phyloP scores from a whole-genome alignment of 768 basidiomycete species.

The Coprinopsis marcescibilis region DNA sequence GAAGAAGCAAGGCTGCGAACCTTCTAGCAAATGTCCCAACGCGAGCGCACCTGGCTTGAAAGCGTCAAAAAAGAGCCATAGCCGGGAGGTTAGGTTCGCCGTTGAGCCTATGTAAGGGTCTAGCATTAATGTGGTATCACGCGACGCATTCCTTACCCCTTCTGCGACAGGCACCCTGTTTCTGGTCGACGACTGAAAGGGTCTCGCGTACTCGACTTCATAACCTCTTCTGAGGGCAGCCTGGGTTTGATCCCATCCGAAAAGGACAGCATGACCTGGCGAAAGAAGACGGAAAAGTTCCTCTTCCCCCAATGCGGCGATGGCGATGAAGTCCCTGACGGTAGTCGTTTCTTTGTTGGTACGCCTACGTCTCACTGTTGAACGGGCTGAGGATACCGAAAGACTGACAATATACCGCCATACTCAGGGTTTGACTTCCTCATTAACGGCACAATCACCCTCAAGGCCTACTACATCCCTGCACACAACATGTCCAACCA shows the following conservation, averaged over 20 bases:
- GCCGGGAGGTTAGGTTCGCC: conserved; percentile 26
- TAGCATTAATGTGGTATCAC: background rate
- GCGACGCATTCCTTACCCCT: background rate
- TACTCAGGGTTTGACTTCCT: conserved; percentile 28
- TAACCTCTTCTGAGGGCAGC: conserved; percentile 21
- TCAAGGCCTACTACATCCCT: conserved; percentile 29
- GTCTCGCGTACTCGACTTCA: conserved; percentile 21
- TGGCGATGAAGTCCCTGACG: conserved; percentile 14
- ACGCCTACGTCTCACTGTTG: too few species aligned
- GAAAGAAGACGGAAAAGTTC: conserved; percentile 22
- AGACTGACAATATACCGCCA: too few species aligned
- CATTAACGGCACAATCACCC: conserved; percentile 19
- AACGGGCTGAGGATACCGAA: too few species aligned
- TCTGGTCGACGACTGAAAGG: conserved; percentile 20
- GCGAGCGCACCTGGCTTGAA: conserved; percentile 2
- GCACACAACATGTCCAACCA: conserved; percentile 11
- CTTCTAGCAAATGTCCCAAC: background rate
- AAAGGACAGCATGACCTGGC: conserved; percentile 22
- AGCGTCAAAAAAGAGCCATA: conserved; percentile 12
- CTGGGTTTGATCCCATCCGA: conserved; percentile 23
- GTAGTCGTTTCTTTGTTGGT: conserved; percentile 29
- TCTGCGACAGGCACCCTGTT: conserved; percentile 21
- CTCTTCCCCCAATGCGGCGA: conserved; percentile 20
- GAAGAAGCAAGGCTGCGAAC: conserved; percentile 2
- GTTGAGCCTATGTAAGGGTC: conserved; percentile 28